Conservation (phyloP, 2,329 filamentous ascomycete species). For the Trichoderma brevicompactum region DNA sequence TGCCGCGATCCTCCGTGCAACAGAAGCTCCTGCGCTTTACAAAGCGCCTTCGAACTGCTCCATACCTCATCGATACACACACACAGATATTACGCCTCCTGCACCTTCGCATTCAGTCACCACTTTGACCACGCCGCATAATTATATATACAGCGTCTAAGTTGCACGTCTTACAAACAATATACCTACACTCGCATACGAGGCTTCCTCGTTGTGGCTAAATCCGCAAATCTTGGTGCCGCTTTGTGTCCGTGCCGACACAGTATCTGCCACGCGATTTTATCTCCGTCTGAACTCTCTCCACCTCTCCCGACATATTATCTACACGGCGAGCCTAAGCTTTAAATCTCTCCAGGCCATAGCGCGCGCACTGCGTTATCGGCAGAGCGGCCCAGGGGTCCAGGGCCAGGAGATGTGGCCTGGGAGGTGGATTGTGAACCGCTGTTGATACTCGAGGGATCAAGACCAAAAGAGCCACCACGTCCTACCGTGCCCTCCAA, state of each 20-base stretch:
- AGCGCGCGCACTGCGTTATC: conserved; percentile 23
- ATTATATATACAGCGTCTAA: not conserved
- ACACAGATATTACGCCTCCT: not conserved
- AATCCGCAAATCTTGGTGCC: conserved; percentile 30
- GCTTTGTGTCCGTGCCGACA: conserved; percentile 28
- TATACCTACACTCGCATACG: conserved; percentile 11
- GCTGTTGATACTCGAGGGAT: conserved; percentile 38
- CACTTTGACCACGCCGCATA: not conserved
- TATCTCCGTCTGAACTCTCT: conserved; percentile 19
- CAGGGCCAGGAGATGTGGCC: conserved; percentile 51
- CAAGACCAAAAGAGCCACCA: conserved; percentile 38
- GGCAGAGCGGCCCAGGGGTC: conserved; percentile 39
- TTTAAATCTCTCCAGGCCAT: not conserved
- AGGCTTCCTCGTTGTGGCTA: conserved; percentile 16
- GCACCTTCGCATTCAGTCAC: not conserved
- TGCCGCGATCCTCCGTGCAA: conserved; percentile 4
- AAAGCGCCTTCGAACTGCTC: not conserved
- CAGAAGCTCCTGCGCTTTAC: conserved; percentile 1
- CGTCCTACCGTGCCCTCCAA: not conserved
- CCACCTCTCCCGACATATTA: conserved; percentile 35
- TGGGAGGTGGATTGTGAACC: conserved; percentile 49
- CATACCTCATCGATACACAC: not conserved
- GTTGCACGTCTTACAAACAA: not conserved
- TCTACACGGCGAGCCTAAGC: not conserved
- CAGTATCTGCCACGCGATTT: not conserved